A percentile compares a stretch with the other conserved stretches of the same genome.
phyloP scores from a whole-genome alignment of 306 rosid genomes.

The Begonia peltatifolia region DNA sequence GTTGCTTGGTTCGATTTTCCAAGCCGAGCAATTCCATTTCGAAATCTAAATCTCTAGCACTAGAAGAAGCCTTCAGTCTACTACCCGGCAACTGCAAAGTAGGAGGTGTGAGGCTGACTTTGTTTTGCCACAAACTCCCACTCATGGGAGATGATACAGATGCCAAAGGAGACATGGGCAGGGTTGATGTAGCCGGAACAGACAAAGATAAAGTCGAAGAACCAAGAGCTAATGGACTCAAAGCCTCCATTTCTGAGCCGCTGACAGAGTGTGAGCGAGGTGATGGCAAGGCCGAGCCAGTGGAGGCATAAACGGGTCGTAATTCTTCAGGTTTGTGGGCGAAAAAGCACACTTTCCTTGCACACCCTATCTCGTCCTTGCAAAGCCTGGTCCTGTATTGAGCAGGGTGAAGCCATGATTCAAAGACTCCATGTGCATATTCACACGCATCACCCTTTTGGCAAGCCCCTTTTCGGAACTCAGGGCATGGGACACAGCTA shows the following conservation, averaged over 20 bases:
- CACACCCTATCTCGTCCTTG: conserved; percentile 78
- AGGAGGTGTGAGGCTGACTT: conserved; percentile 55
- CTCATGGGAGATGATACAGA: conserved; percentile 55
- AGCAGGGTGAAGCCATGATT: conserved; percentile 95
- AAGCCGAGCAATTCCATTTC: conserved; percentile 65
- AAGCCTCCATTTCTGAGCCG: conserved; percentile 29
- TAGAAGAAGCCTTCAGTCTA: conserved; percentile 53
- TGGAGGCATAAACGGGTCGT: conserved; percentile 75
- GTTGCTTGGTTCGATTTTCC: conserved; percentile 32
- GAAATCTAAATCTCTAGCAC: conserved; percentile 63
- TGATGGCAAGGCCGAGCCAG: conserved; percentile 92
- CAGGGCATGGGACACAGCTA: conserved; percentile 90
- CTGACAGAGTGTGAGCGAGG: conserved; percentile 48
- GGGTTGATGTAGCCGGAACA: conserved; percentile 54
- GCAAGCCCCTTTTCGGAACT: conserved; percentile 81
- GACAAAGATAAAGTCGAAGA: conserved; percentile 41
- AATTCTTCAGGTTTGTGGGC: conserved; percentile 75
- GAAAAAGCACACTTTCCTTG: conserved; percentile 79
- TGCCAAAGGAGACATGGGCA: conserved; percentile 77
- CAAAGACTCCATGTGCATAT: conserved; percentile 88
- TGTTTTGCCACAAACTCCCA: conserved; percentile 79
- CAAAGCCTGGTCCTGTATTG: conserved; percentile 85
- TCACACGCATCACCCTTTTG: conserved; percentile 72
- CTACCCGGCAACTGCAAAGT: conserved; percentile 75
- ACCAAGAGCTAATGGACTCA: no score